A percentile compares a stretch with the other conserved stretches of the same genome.
phyloP scores from a whole-genome alignment of 2,329 filamentous ascomycete genomes.

The Tolypocladium tundrense region DNA sequence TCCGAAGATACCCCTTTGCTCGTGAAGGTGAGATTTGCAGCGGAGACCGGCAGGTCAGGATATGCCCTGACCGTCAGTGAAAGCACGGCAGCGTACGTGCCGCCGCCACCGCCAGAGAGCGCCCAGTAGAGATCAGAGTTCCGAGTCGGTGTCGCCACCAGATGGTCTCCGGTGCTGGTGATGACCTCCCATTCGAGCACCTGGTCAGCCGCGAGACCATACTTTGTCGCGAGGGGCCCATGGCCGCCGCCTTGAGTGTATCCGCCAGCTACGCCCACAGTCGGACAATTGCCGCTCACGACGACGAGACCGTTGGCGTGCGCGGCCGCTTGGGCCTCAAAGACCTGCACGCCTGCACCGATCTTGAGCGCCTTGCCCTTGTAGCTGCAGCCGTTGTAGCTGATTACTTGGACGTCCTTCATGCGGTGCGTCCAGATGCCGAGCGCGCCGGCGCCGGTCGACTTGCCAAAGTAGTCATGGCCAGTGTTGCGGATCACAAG shows the following conservation, averaged over 20 bases:
- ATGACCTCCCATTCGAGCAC: conserved; percentile 46
- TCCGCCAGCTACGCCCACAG: conserved; percentile 49
- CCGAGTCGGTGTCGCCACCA: conserved; percentile 33
- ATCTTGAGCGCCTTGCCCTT: conserved; percentile 40
- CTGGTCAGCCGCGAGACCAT: conserved; percentile 53
- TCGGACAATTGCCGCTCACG: conserved; percentile 43
- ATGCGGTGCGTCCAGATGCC: conserved; percentile 28
- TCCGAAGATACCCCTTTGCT: not conserved
- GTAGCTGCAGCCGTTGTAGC: conserved; percentile 33
- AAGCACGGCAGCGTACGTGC: conserved; percentile 47
- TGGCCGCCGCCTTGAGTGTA: conserved; percentile 53
- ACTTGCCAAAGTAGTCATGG: conserved; percentile 22
- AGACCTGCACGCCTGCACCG: conserved; percentile 41
- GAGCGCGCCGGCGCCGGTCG: conserved; percentile 28
- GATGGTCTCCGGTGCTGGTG: conserved; percentile 35
- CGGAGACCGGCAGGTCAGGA: conserved; percentile 29
- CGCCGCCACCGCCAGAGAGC: conserved; percentile 46
- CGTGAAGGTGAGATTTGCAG: conserved; percentile 31
- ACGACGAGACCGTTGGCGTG: conserved; percentile 33
- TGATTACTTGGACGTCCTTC: conserved; percentile 29
- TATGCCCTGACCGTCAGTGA: conserved; percentile 44
- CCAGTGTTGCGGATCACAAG: conserved; percentile 24
- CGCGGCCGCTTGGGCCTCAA: conserved; percentile 34
- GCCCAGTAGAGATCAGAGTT: conserved; percentile 56
- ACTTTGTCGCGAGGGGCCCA: conserved; percentile 38